These are phyloP conservation scores for Cryptococcus neoformans DNA, from an alignment of 1,284 basidiomycete species.

Conservation along the genomic window DNA sequence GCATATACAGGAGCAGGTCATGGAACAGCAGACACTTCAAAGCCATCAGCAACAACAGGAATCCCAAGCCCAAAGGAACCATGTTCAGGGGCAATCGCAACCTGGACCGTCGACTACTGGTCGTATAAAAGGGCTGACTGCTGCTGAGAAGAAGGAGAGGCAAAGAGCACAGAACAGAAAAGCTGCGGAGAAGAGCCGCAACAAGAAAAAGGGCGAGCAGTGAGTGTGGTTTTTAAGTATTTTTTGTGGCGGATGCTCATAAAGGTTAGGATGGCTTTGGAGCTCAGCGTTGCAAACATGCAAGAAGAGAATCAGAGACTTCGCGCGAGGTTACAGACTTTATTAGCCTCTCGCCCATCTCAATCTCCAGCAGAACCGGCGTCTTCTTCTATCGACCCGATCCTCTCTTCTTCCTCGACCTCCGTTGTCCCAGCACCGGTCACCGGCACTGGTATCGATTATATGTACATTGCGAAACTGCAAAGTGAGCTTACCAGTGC, in stretches of 20 bases:
- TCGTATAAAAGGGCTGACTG: slow-evolving; percentile 8
- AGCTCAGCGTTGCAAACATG: slow-evolving; percentile 37
- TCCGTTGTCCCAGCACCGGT: background rate
- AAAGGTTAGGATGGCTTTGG: slow-evolving; percentile 28
- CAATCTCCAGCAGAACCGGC: background rate
- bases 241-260: slow-evolving; percentile 2
- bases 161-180: slow-evolving; percentile 43
- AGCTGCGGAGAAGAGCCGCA: slow-evolving; percentile 42
- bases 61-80: background rate
- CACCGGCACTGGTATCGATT: slow-evolving; percentile 23
- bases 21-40: background rate
- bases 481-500: slow-evolving; percentile 26
- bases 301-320: slow-evolving; percentile 43
- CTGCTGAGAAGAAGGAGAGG: slow-evolving; percentile 38
- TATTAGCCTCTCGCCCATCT: slow-evolving; percentile 18
- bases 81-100: background rate
- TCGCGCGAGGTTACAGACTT: slow-evolving; percentile 25
- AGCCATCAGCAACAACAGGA: background rate
- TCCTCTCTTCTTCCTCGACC: background rate
- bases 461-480: slow-evolving; percentile 23
- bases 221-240: slow-evolving; percentile 18
- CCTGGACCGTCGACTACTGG: background rate
- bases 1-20: background rate
- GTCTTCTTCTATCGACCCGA: background rate
- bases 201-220: slow-evolving; percentile 43